These are phyloP conservation scores for Agarophyton chilense DNA, from an alignment of 23 red algal species.

Conservation along the genomic window DNA sequence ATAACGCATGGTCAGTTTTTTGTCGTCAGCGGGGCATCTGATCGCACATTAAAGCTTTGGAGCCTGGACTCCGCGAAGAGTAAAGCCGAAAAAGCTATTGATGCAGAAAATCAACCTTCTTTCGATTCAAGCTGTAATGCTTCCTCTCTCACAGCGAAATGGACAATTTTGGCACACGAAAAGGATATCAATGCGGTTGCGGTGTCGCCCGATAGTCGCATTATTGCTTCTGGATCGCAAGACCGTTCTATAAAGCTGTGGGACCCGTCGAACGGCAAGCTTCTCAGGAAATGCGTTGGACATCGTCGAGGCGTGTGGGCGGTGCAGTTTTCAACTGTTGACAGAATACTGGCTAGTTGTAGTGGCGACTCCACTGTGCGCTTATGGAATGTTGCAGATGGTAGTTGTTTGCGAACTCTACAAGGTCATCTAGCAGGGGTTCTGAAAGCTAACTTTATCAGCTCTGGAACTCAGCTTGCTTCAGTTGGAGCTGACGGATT, in stretches of 20 bases:
- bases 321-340: slow-evolving; percentile 81
- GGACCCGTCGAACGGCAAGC: slow-evolving; percentile 37
- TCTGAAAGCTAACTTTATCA: slow-evolving; percentile 55
- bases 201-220: slow-evolving; percentile 70
- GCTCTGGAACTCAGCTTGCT: slow-evolving; percentile 72
- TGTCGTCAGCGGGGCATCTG: slow-evolving; percentile 76
- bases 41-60: slow-evolving; percentile 89
- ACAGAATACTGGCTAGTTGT: slow-evolving; percentile 71
- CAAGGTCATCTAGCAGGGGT: slow-evolving; percentile 69
- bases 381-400: slow-evolving; percentile 73
- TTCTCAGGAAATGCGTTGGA: slow-evolving; percentile 58
- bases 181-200: slow-evolving; percentile 91
- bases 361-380: slow-evolving; percentile 75
- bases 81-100: not conserved
- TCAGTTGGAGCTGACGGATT: slow-evolving; percentile 75
- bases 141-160: slow-evolving; percentile 45
- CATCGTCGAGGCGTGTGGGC: slow-evolving; percentile 80
- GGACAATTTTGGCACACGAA: slow-evolving; percentile 83
- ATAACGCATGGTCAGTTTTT: slow-evolving; percentile 47
- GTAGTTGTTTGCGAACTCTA: slow-evolving; percentile 61
- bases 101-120: not conserved
- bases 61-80: slow-evolving; percentile 38
- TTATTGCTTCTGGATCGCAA: slow-evolving; percentile 75
- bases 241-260: slow-evolving; percentile 85
- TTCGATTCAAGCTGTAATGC: not conserved